These are phyloP conservation scores for Tylopilus felleus DNA, from an alignment of 768 basidiomycete genomes.

Conservation along the genomic window DNA sequence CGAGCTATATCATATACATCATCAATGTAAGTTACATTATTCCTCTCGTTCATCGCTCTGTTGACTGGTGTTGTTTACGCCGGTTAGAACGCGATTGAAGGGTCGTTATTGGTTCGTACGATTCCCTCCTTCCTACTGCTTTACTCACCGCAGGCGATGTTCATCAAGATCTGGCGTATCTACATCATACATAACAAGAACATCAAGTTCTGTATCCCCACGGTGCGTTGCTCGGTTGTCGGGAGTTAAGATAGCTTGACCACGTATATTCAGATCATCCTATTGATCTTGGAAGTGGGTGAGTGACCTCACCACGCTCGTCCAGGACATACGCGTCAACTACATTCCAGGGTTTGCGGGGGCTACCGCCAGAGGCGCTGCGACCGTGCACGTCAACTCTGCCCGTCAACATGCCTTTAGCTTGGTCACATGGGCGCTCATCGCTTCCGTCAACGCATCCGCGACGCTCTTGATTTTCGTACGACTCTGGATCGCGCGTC, in stretches of 20 bases:
- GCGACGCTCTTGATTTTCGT: constrained; percentile 17
- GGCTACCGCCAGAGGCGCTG: constrained; percentile 9
- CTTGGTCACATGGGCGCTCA: constrained; percentile 16
- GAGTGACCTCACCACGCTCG: not conserved
- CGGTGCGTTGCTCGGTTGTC: constrained; percentile 7
- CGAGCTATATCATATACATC: constrained; percentile 15
- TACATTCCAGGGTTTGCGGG: constrained; percentile 6
- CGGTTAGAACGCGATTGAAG: constrained; percentile 16
- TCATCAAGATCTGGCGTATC: constrained; percentile 24
- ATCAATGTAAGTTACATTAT: constrained; percentile 13
- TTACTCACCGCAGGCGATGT: not conserved
- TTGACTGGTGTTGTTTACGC: not conserved
- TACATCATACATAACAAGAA: constrained; percentile 13
- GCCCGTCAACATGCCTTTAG: not conserved
- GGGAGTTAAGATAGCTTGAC: not conserved
- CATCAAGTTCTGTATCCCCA: constrained; percentile 16
- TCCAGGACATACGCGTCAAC: not conserved
- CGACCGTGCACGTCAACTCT: not conserved
- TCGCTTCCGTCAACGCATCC: constrained; percentile 14
- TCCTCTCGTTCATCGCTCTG: not conserved
- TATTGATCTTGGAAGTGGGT: constrained; percentile 17
- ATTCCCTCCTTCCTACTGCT: not conserved
- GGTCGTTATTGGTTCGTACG: constrained; percentile 15
- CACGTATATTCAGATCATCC: constrained; percentile 1
- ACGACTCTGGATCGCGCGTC: constrained; percentile 15